These are phyloP conservation scores for Arabidopsis thaliana DNA, from an alignment of 345 rosid genomes.

Conservation along the genomic window DNA sequence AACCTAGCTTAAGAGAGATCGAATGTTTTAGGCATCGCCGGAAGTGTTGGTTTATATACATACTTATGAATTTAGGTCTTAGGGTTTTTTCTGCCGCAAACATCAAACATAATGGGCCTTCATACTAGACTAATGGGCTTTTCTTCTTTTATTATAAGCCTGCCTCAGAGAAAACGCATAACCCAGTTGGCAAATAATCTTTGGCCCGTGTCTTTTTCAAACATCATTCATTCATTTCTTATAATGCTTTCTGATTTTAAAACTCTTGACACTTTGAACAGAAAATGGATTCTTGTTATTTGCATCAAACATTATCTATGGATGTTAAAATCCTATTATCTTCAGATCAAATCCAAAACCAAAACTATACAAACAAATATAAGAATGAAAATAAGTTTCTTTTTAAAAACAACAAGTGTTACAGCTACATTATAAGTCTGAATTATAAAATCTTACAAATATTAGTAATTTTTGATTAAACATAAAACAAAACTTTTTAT, in stretches of 20 bases:
- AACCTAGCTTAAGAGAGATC: neutral
- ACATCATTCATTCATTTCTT: neutral
- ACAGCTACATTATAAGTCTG: neutral
- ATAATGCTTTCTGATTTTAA: neutral
- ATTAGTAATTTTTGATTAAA: too few species aligned
- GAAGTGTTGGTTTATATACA: conserved; percentile 21
- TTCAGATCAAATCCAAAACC: neutral
- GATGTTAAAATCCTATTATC: neutral
- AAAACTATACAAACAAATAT: too few species aligned
- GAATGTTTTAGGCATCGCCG: neutral
- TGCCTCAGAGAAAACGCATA: neutral
- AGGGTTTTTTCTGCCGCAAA: conserved; percentile 9
- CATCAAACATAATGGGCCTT: neutral
- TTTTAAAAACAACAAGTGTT: neutral
- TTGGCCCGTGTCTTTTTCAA: conserved; percentile 4
- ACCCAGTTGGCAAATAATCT: neutral
- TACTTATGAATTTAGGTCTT: neutral
- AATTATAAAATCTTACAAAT: neutral
- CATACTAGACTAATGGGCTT: conserved; percentile 8
- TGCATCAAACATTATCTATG: neutral
- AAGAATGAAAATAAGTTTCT: neutral
- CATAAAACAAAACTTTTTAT: too few species aligned
- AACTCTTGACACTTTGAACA: neutral
- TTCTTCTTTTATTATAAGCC: neutral
- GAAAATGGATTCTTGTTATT: neutral